Percentiles rank a stretch among this genome's conserved stretches.
Evolutionary conservation across 257 asterid species (phyloP).

Genomic region (Plantago elongata): DNA sequence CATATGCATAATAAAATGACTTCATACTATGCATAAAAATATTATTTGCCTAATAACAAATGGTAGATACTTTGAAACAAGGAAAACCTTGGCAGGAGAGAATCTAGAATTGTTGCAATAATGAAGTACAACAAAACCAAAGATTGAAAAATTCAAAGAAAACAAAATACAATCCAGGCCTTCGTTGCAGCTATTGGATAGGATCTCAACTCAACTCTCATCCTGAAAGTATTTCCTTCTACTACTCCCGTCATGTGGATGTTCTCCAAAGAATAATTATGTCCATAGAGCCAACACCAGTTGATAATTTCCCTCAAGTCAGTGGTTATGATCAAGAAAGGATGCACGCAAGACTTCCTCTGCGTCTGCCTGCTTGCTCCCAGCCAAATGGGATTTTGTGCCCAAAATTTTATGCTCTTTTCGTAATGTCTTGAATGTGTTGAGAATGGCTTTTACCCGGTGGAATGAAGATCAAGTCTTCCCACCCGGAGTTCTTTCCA

Average conservation of each 20-base stretch:
- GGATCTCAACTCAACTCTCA: slow-evolving; percentile 3
- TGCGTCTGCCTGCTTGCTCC: slow-evolving; percentile 1
- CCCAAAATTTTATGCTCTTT: slow-evolving; percentile 29
- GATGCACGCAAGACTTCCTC: no score
- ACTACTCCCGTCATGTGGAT: background rate
- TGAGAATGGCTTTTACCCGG: slow-evolving; percentile 92
- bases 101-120: background rate
- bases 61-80: no score
- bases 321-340: no score
- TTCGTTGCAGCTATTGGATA: background rate
- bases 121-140: background rate
- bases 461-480: slow-evolving; percentile 83
- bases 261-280: background rate
- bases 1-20: no score
- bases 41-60: no score
- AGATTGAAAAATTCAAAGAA: background rate
- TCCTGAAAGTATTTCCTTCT: background rate
- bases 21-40: no score
- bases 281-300: background rate
- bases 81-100: no score
- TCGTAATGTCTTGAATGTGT: slow-evolving; percentile 70
- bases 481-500: slow-evolving; percentile 81
- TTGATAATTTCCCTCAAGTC: background rate
- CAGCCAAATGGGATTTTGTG: slow-evolving; percentile 4
- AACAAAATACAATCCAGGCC: background rate